A percentile compares a stretch with the other conserved stretches of the same genome.
phyloP scores from a whole-genome alignment of 306 rosid genomes.

The Macrotyloma uniflorum region DNA sequence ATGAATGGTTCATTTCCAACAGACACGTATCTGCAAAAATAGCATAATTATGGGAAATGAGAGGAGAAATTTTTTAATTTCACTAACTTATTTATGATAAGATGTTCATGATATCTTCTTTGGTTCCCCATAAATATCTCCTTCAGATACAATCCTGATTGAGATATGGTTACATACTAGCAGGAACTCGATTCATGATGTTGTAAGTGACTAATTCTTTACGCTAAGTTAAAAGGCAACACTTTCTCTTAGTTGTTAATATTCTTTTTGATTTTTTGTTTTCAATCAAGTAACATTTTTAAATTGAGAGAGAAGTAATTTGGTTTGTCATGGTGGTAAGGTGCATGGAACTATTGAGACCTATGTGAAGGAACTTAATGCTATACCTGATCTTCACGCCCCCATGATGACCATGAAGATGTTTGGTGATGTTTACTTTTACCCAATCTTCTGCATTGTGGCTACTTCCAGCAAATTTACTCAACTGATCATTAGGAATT shows the following conservation, averaged over 20 bases:
- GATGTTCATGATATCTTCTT: too few relatives aligned
- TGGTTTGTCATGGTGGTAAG: background rate
- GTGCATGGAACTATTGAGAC: background rate
- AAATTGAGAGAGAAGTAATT: background rate
- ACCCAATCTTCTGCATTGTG: constrained; percentile 64
- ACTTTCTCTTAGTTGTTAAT: background rate
- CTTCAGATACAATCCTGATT: too few relatives aligned
- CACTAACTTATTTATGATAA: background rate
- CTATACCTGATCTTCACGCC: constrained; percentile 63
- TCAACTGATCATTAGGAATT: constrained; percentile 71
- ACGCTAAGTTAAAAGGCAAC: background rate
- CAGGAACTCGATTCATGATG: too few relatives aligned
- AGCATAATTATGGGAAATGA: background rate
- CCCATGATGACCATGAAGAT: constrained; percentile 36
- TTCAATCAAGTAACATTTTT: background rate
- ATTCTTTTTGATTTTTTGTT: background rate
- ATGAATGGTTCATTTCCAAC: constrained; percentile 95
- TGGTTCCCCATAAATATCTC: too few relatives aligned
- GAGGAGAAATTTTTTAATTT: background rate
- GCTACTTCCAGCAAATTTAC: constrained; percentile 34
- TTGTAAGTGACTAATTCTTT: too few relatives aligned
- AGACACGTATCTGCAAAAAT: constrained; percentile 52
- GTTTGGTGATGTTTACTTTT: constrained; percentile 55
- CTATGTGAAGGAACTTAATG: background rate
- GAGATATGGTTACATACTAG: too few relatives aligned